phyloP scores from a whole-genome alignment of 805 yeast genomes.

The Ogataea glucozyma region DNA sequence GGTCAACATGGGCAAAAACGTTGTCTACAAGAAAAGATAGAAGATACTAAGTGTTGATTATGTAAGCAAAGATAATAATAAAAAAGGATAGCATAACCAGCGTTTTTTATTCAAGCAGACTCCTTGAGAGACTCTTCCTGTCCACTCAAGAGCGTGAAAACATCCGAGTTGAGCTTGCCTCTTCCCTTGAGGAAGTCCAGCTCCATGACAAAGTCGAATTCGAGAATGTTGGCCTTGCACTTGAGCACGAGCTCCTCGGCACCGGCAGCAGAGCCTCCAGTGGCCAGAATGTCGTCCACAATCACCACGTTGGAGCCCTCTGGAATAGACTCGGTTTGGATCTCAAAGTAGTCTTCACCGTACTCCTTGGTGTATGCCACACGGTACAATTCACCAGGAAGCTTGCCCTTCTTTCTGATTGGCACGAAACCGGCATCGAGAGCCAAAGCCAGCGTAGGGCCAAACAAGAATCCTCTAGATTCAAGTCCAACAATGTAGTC shows the following conservation, averaged over 20 bases:
- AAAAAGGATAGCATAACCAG: not conserved
- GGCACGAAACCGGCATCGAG: constrained; percentile 91
- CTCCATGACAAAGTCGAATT: constrained; percentile 89
- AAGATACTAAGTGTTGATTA: not conserved
- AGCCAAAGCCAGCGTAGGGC: constrained; percentile 91
- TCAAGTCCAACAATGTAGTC: constrained; percentile 94
- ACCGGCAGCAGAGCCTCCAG: constrained; percentile 95
- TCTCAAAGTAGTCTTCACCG: constrained; percentile 86
- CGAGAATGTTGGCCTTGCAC: constrained; percentile 71
- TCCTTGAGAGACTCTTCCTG: constrained; percentile 56
- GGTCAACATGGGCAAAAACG: constrained; percentile 30
- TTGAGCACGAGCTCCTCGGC: constrained; percentile 81
- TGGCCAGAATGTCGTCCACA: constrained; percentile 96
- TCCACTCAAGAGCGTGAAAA: constrained; percentile 85
- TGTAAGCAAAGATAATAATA: not conserved
- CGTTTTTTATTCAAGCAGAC: not conserved
- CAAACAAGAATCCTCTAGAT: constrained; percentile 95
- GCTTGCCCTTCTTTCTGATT: constrained; percentile 91
- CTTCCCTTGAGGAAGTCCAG: constrained; percentile 93
- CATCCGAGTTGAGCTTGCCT: constrained; percentile 79
- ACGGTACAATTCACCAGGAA: constrained; percentile 78
- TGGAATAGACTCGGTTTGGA: constrained; percentile 81
- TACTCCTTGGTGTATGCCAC: constrained; percentile 88
- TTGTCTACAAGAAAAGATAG: constrained; percentile 31
- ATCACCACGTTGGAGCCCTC: constrained; percentile 78